Conservation (phyloP, 345 rosid genomes). For the Gossypium turneri region DNA sequence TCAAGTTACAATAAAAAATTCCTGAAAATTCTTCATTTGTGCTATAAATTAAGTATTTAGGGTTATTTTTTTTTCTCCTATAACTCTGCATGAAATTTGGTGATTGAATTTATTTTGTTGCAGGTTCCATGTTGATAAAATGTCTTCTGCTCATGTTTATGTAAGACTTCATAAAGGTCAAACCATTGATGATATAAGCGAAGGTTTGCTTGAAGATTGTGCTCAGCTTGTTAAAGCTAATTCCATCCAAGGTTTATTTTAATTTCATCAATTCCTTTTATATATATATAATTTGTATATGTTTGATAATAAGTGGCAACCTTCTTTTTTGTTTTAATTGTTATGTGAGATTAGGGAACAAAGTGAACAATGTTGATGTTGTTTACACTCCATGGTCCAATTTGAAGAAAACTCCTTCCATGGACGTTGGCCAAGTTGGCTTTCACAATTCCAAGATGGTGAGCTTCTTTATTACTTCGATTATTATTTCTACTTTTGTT, state of each 20-base stretch:
- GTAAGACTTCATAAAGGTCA: constrained; percentile 81
- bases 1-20: too few species aligned
- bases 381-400: constrained; percentile 96
- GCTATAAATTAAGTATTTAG: too few species aligned
- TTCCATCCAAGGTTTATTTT: constrained; percentile 72
- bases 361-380: constrained; percentile 87
- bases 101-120: constrained; percentile 14
- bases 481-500: background rate
- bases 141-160: constrained; percentile 99
- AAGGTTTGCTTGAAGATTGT: constrained; percentile 88
- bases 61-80: too few species aligned
- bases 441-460: constrained; percentile 88
- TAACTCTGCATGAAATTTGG: background rate
- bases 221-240: constrained; percentile 98
- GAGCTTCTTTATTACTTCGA: constrained; percentile 16
- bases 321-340: background rate
- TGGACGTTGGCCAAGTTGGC: constrained; percentile 99
- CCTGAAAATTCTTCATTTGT: too few species aligned
- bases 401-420: constrained; percentile 91
- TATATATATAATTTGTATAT: background rate
- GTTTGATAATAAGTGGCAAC: background rate
- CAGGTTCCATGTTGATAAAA: constrained; percentile 98
- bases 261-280: background rate
- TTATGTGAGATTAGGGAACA: constrained; percentile 63
- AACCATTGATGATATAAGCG: constrained; percentile 74